Evolutionary conservation across 169 alveolate species (phyloP), one percentile per base, ranked within the genome.

Genomic region (Cyclospora cayetanensis): DNA sequence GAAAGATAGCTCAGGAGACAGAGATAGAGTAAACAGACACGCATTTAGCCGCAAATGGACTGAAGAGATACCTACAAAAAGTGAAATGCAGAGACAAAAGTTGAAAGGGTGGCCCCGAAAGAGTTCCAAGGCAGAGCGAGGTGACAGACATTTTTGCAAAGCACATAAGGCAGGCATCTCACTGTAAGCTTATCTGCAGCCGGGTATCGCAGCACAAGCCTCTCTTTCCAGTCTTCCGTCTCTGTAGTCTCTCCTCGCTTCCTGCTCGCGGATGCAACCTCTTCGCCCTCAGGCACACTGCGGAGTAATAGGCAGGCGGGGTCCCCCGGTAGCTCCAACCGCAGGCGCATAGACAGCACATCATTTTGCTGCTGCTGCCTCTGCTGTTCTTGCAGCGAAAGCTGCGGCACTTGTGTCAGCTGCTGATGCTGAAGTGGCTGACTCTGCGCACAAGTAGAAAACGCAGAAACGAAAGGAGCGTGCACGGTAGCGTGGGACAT

Each of bases 331-430:
- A 55, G 70, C 70, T 55, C 70, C 18, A 55, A 11, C 18, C 70
- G 70, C 18, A 55, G 12, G 2, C 70, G 70, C 2, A 55, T 31
- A 11, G 70, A 55, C 35, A 55, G 35, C 20, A 31, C 35, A 25
- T 55, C 70, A 25, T 55, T 31, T 55, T 55, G 70, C 70, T 55
- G 70, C 70, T 55, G 70, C 70, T 55, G 70, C 70, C 25, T 25
- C 70, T 55, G 4, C 70, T 55, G 70, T 31, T 55, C 35, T 11
- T 55, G 70, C 3, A 4, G 70, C 18, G 20, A 55, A 31, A 55
- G 70, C 70, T 55, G 70, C 12, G 3, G 70, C 70, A n/a, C 35
- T 31, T 55, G 70, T 31, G 20, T 25, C 18, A n/a, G 25, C 12
- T 55, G 70, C 70, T 55, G 70, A 25, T 55, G 70, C 70, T 55